Percentiles rank a stretch among this genome's conserved stretches.
Evolutionary conservation across 116 monocot species (phyloP).

Genomic region (Papilionanthe hybrid): DNA sequence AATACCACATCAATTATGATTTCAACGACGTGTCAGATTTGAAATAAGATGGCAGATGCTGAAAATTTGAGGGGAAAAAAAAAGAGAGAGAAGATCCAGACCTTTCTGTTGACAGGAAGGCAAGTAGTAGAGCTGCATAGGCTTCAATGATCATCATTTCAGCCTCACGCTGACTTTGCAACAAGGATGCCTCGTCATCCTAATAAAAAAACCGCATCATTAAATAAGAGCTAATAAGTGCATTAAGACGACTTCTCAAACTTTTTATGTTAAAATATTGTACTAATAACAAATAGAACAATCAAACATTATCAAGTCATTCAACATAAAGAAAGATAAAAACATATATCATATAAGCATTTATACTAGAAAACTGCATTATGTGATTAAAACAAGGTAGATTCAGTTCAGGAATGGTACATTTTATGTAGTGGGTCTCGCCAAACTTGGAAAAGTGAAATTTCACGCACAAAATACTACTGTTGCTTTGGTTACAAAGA

Average conservation of each 20-base stretch:
- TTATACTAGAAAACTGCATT: not conserved
- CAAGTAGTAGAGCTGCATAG: constrained; percentile 87
- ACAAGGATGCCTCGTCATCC: constrained; percentile 75
- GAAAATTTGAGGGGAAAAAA: not conserved
- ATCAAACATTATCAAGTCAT: not conserved
- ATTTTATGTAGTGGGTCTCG: no score
- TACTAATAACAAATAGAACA: not conserved
- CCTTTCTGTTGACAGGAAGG: constrained; percentile 96
- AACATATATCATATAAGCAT: not conserved
- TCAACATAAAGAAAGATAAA: not conserved
- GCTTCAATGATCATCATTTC: constrained; percentile 99
- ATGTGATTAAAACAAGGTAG: not conserved
- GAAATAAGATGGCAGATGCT: not conserved
- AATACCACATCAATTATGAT: not conserved
- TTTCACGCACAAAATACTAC: no score
- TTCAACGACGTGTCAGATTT: not conserved
- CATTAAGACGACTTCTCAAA: no score
- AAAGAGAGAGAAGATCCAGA: constrained; percentile 28
- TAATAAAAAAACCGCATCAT: constrained; percentile 12
- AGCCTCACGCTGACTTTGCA: constrained; percentile 90
- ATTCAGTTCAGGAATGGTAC: no score
- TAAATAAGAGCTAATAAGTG: not conserved
- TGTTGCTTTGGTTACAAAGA: no score
- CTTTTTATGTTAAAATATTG: not conserved
- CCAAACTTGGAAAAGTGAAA: no score